These are phyloP conservation scores for Phialemonium atrogriseum DNA, from an alignment of 2,329 filamentous ascomycete genomes.

Conservation along the genomic window DNA sequence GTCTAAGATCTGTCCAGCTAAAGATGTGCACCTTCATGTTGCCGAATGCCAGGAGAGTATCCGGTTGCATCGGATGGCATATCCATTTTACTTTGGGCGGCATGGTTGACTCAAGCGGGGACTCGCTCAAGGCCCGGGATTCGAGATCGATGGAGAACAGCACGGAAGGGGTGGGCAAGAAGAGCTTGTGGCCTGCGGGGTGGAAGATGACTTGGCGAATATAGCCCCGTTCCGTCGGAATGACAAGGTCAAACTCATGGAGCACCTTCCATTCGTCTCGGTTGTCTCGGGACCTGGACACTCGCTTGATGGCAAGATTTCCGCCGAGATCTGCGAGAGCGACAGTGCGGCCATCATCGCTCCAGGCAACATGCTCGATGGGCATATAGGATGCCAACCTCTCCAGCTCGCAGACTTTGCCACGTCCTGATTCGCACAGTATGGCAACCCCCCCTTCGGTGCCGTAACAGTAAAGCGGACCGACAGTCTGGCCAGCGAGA, in stretches of 20 bases:
- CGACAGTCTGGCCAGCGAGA: slow-evolving; percentile 2
- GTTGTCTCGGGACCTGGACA: background rate
- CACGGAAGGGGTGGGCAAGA: background rate
- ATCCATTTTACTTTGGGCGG: slow-evolving; percentile 4
- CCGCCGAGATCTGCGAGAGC: slow-evolving; percentile 1
- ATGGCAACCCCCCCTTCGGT: slow-evolving; percentile 3
- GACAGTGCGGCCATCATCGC: slow-evolving; percentile 2
- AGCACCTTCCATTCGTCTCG: slow-evolving; percentile 1
- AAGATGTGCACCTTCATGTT: background rate
- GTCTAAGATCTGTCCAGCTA: background rate
- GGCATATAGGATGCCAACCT: slow-evolving; percentile 1
- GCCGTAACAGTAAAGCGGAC: slow-evolving; percentile 6
- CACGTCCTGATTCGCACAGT: slow-evolving; percentile 3
- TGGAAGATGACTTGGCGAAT: slow-evolving; percentile 5
- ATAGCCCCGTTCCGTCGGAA: background rate
- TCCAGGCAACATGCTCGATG: slow-evolving; percentile 3
- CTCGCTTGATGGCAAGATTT: slow-evolving; percentile 1
- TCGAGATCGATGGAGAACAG: slow-evolving; percentile 1
- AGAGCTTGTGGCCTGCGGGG: slow-evolving; percentile 1
- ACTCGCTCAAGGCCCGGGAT: background rate
- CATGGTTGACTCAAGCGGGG: background rate
- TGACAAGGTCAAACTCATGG: slow-evolving; percentile 1
- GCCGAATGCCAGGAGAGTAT: slow-evolving; percentile 2
- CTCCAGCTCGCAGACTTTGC: slow-evolving; percentile 3
- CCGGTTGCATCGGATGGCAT: slow-evolving; percentile 1